Evolutionary conservation across 352 stramenopile genomes (phyloP).

Genomic region (Globisporangium parvum): DNA sequence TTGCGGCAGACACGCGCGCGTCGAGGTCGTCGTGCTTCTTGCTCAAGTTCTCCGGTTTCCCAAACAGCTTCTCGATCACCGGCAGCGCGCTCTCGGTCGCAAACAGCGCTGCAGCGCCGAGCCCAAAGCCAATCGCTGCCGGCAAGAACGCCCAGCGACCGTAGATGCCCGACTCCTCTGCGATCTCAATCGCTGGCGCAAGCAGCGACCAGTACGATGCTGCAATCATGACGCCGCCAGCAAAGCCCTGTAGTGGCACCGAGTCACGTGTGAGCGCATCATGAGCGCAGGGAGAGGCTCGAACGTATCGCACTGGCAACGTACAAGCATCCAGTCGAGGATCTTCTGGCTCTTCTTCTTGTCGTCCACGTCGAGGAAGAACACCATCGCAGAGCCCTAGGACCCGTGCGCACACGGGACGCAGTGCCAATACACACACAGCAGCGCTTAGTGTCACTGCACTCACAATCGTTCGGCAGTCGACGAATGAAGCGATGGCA

Average conservation of each 20-base stretch:
- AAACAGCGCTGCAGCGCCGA: slow-evolving; percentile 72
- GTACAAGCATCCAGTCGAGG: slow-evolving; percentile 72
- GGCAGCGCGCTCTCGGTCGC: slow-evolving; percentile 64
- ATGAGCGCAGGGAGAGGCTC: too few species aligned
- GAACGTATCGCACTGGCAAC: neutral
- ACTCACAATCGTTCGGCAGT: too few species aligned
- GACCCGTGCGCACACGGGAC: neutral
- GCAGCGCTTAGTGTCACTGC: neutral
- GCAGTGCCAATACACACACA: neutral
- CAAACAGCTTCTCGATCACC: slow-evolving; percentile 42
- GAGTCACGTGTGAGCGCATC: too few species aligned
- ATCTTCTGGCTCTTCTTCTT: slow-evolving; percentile 74
- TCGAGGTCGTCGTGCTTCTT: slow-evolving; percentile 48
- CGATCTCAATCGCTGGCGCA: slow-evolving; percentile 83
- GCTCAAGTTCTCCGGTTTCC: slow-evolving; percentile 30
- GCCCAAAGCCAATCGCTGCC: slow-evolving; percentile 74
- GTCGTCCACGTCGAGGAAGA: slow-evolving; percentile 77
- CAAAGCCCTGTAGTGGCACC: slow-evolving; percentile 51
- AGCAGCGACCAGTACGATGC: slow-evolving; percentile 88
- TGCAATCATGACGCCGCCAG: slow-evolving; percentile 86
- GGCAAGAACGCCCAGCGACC: slow-evolving; percentile 78
- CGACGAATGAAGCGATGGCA: too few species aligned
- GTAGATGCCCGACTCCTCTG: slow-evolving; percentile 73
- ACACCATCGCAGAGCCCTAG: slow-evolving; percentile 71
- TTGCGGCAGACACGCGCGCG: slow-evolving; percentile 6